These are phyloP conservation scores for Blastocystis sp. DNA, from an alignment of 352 stramenopile genomes.

Conservation along the genomic window DNA sequence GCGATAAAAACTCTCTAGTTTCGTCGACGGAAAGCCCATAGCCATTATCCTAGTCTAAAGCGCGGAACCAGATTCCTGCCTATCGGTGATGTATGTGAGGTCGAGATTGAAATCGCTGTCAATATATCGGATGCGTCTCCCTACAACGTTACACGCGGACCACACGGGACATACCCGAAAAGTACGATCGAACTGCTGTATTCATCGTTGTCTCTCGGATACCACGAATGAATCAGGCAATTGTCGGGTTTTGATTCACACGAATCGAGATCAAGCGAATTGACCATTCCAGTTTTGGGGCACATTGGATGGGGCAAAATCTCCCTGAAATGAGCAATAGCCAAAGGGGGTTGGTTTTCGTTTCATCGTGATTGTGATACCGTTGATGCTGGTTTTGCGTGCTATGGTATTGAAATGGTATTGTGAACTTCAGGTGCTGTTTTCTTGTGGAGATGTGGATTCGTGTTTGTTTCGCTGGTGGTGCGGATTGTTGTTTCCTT, in stretches of 20 bases:
- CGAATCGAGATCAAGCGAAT: not conserved
- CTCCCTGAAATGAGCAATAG: too few relatives aligned
- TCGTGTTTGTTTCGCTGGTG: too few relatives aligned
- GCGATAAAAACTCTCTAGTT: conserved; percentile 65
- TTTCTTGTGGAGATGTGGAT: too few relatives aligned
- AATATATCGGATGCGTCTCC: conserved; percentile 46
- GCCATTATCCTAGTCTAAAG: conserved; percentile 42
- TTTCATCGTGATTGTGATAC: too few relatives aligned
- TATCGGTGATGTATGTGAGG: conserved; percentile 67
- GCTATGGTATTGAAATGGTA: too few relatives aligned
- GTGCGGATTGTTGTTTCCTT: too few relatives aligned
- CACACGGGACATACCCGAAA: conserved; percentile 36
- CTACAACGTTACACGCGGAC: conserved; percentile 1
- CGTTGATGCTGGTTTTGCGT: too few relatives aligned
- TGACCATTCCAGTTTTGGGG: too few relatives aligned
- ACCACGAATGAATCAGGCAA: not conserved
- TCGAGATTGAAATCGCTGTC: conserved; percentile 60
- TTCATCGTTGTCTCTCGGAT: conserved; percentile 10
- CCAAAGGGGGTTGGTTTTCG: too few relatives aligned
- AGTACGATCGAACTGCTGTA: conserved; percentile 58
- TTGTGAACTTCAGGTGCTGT: too few relatives aligned
- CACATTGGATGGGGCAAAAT: too few relatives aligned
- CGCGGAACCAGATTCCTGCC: not conserved
- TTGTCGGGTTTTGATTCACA: not conserved
- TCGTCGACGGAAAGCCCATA: conserved; percentile 65